These are phyloP conservation scores for Heracleum sosnowskyi DNA, from an alignment of 129 eudicot genomes.

Conservation along the genomic window DNA sequence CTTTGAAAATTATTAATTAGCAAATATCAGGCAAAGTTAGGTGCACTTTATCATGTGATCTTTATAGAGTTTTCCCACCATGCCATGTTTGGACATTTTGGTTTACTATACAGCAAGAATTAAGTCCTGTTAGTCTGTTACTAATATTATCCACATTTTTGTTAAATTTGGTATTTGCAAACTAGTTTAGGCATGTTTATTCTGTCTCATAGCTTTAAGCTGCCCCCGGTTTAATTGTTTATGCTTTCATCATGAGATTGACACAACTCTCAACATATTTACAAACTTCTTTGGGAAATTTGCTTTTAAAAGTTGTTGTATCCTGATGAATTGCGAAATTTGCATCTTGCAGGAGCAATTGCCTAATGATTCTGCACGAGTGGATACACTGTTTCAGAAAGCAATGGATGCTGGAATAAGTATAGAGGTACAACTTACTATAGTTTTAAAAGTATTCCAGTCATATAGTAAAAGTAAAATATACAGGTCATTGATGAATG, in stretches of 20 bases:
- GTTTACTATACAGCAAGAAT: neutral
- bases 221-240: too few species aligned
- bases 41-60: neutral
- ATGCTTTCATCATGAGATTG: neutral
- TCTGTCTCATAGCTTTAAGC: neutral
- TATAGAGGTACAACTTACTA: conserved; percentile 59
- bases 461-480: neutral
- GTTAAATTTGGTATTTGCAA: neutral
- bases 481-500: conserved; percentile 4
- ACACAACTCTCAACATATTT: neutral
- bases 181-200: neutral
- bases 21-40: neutral
- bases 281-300: neutral
- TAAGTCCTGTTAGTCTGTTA: neutral
- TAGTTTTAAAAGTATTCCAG: neutral
- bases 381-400: conserved; percentile 72
- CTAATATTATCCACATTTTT: neutral
- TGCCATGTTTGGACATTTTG: neutral
- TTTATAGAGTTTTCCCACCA: neutral
- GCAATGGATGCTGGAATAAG: conserved; percentile 79
- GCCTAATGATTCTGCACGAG: conserved; percentile 72
- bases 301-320: neutral
- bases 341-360: conserved; percentile 72
- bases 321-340: neutral
- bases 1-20: neutral